Base-by-base conservation (phyloP, 495 filamentous ascomycete species). In the Hypoxylon rickii region DNA sequence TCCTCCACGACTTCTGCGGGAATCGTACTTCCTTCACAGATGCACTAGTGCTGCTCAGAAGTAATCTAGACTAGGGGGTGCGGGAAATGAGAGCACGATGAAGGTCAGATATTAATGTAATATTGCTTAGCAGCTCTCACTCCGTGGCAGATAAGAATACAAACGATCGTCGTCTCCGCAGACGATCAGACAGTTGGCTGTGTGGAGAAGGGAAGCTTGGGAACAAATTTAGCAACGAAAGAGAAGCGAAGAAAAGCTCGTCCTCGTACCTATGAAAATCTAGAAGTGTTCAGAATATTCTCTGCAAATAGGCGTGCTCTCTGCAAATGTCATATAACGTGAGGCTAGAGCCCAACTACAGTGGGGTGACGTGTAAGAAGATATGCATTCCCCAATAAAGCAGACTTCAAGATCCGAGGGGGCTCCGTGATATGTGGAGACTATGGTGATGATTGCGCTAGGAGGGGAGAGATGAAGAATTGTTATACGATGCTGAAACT, bases 261-360 rank as follows among this genome's bases (percentile, higher is more conserved):
- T 16, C 39, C 39, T 41, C 39, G 37, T 44, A 63, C 53, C 53
- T 54, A 54, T 50, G 29, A 36, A 34, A 33, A 26, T 12, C 22
- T 53, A 44, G 44, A 54, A 48, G 24, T 19, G 29, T 37, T 53
- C 13, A 29, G 43, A 56, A 62, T 53, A 42, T 56, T 48, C 36
- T 46, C 43, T 43, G 20, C 19, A 43, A 63, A 49, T n/a, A 21
- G 53, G 44, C 18, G 13, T 32, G 6, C 37, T n/a, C 39, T 40
- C 39, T 45, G 44, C 20, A 31, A 58, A 39, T 53, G 48, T 61
- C 64, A 67, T 58, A 63, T 70, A 66, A 67, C 67, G 64, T 70
- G 61, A 61, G 53, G 56, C 49, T 26, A 55, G 54, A 58, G 61
- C 55, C 59, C 47, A 63, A 55, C 59, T 31, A 50, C 45, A 42